Base-by-base conservation (phyloP, 106 monocot genomes). In the Gastrodia elata region DNA sequence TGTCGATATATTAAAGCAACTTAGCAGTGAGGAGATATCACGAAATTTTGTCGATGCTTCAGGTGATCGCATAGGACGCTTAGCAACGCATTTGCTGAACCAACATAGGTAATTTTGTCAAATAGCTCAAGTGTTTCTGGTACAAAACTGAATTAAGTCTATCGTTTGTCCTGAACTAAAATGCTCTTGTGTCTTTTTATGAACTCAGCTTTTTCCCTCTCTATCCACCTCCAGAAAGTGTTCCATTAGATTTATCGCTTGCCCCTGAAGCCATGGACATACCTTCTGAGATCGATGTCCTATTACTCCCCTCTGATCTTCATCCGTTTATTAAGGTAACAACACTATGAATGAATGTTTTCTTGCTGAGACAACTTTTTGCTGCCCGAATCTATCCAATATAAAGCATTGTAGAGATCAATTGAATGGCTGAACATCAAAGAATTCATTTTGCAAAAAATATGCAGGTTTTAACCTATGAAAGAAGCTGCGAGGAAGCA, bases 21-120 rank as follows among this genome's bases (percentile, higher is more conserved):
- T 98, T n/a, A 98, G 93, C 52, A 79, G 91, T 52, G 93, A 93
- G 77, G 98, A 98, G 77, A 93, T 93, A 61, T 91, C 98, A 49
- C 75, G 82, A 20, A 80, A 64, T 44, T 73, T 93, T 72, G 59
- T 85, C 65, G 85, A 81, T 78, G 52, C 58, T 7, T 68, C 84
- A 56, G 48, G 40, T 32, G 98, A 98, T 74, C 88, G 93, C 33
- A 85, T 98, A 40, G 88, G 82, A 0, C 80, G 88, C 77, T 83
- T 98, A 74, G 88, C 93, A 43, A 73, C 70, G 41, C 98, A 98
- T 68, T 56, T 98, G 72, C 67, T 98, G 65, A 78, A 35, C 36
- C 98, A 98, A 72, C 88, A 70, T 35, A 91, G 88, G 98, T 88
- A 74, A 59, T 76, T 79, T 34, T n/a, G n/a, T n/a, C n/a, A n/a